Base-by-base conservation (phyloP, 2,329 filamentous ascomycete species). In the Phialocephala subalpina region DNA sequence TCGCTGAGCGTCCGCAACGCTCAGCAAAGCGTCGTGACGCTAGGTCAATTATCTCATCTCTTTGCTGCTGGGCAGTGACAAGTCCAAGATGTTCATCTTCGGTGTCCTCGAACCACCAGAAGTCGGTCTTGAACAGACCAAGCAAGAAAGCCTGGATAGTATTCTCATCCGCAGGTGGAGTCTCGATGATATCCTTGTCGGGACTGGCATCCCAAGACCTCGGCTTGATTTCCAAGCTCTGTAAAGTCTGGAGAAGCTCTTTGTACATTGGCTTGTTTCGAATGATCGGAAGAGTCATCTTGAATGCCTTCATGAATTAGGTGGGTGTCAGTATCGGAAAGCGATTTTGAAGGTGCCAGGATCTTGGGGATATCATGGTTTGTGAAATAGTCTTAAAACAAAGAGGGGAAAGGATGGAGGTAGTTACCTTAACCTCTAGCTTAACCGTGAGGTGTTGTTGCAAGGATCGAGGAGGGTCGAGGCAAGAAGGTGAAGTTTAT, bases 21-120 rank as follows among this genome's bases (percentile, higher is more conserved):
- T 97, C 94, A 52, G 92, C 90, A 67, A 98, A 85, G 57, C 95
- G 86, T 66, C 86, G 86, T 72, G 93, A 94, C 1, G 95, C 94
- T 70, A 90, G 83, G 55, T 92, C 88, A 92, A 94, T 97, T 16
- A 97, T 79, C 6, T 79, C 74, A 75, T 95, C 92, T 73, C 84
- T 87, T 69, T 86, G 81, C 2, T 87, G 86, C 27, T 93, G 90
- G 65, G 87, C 83, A 1, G 63, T 47, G 18, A 67, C 49, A 8
- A 63, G 40, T 4, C 58, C 58, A 16, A 62, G 67, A 29, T 68
- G 66, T 29, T 63, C 42, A 8, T 84, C 77, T 2, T 33, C 35
- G 0, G 56, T 55, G 20, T 63, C 67, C 22, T 69, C 52, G 64
- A 95, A 86, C 92, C 92, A 96, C 18, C 78, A 76, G 42, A 96